Base-by-base conservation (phyloP, 352 stramenopile species). In the Blastocystis sp. region DNA sequence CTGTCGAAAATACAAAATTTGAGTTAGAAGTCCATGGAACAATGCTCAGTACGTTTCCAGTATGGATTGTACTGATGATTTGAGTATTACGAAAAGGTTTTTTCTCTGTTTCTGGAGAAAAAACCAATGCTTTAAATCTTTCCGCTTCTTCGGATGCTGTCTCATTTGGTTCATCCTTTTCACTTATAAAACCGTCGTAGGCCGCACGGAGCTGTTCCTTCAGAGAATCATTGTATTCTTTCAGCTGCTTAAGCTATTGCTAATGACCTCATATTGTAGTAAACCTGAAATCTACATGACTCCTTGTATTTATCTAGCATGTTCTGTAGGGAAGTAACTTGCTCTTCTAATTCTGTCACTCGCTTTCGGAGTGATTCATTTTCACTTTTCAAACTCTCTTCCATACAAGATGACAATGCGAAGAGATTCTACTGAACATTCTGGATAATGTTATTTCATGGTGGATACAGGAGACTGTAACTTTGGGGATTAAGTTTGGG, bases 151-250 rank as follows among this genome's bases (percentile, higher is more conserved):
- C 73, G 2, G 47, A 39, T 41, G 55, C 47, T 24, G 24, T 53
- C 53, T 85, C 73, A 16, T 20, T 20, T 39, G 11, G 43, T 11
- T 66, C 73, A 0, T 85, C 50, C n/a, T 66, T 18, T 68, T 85
- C 73, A 26, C 26, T 53, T 6, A 65, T 69, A 26, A 66, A 53
- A 3, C 26, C 50, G 68, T 68, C 50, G 3, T 41, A 20, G 11
- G 41, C 53, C 18, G 13, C 41, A 24, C 73, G 47, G 7, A 85
- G 50, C 26, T 85, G 73, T 30, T 85, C 73, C 37, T 85, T 85
- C 45, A 85, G 50, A 3, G 73, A 85, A 85, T 85, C 73, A 55
- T 85, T 85, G 50, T 85, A 85, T 11, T 85, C 73, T 30, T 66
- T 85, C n/a, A 85, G 26, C 47, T 85, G 73, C 53, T 66, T 26